Evolutionary conservation across 1,139 yeast species (phyloP), one percentile per base, ranked within the genome.

Genomic region (Casaregolazyma suthepensis): DNA sequence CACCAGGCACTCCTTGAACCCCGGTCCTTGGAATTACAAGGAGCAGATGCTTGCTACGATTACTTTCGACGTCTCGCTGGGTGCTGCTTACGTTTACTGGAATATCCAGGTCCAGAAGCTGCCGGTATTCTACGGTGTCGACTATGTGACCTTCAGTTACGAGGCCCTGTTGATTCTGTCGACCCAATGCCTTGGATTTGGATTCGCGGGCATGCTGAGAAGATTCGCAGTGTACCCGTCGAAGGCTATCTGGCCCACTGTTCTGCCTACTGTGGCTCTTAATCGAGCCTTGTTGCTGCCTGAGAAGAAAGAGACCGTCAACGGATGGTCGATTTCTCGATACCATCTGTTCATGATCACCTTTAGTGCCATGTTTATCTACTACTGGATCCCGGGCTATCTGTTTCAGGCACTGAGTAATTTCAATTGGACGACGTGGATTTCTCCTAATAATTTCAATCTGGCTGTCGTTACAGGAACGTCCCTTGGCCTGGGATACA

Each of bases 361-460:
- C 2, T 70, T 75, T 52, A 49, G 52, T n/a, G 66, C 63, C 29
- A 75, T 79, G 62, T 80, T 81, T 58, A 42, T 71, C 13, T 82
- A 78, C 67, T 77, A 72, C 62, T 82, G 85, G 85, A 48, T 82
- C 19, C 87, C 87, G 13, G 70, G 73, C 51, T 80, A 73, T 57
- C 56, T 81, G 5, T 78, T 80, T 63, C 66, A 67, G 48, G 82
- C 81, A 1, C 63, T 81, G 7, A 73, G 79, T 4, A 68, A 69
- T 10, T 82, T 82, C 68, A 80, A 78, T 64, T 82, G 86, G 85
- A 76, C 78, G 64, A 75, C 82, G 3, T 82, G 87, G 87, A 79
- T 81, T 51, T 69, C 74, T 3, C 86, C 85, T 17, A 61, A 75
- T 42, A 81, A 80, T 63, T 71, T 77, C 59, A 75, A 76, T 56